Evolutionary conservation across 164 flowering plant genomes (phyloP).

Genomic region (Paratinospora sagittata): DNA sequence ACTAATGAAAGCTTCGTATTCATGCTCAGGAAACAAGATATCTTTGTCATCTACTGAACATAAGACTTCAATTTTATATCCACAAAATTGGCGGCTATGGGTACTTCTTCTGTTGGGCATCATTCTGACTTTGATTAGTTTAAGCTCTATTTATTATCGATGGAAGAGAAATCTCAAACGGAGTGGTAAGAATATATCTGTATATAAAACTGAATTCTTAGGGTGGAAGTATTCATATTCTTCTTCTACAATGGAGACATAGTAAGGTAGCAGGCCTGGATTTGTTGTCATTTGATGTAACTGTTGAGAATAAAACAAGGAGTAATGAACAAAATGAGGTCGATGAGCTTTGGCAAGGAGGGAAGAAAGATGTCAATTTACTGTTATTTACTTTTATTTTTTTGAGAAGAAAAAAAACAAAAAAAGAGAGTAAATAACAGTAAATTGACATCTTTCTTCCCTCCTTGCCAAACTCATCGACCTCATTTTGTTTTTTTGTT

Average conservation of each 20-base stretch:
- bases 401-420: too few relatives aligned
- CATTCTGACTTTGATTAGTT: neutral
- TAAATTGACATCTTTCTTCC: too few relatives aligned
- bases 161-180: conserved; percentile 1
- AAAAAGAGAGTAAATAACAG: too few relatives aligned
- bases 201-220: neutral
- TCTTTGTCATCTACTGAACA: neutral
- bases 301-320: neutral
- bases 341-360: neutral
- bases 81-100: neutral
- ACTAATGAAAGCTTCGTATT: neutral
- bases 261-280: neutral
- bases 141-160: neutral
- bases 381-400: too few relatives aligned
- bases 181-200: neutral
- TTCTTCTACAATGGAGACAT: neutral
- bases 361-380: neutral
- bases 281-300: conserved; percentile 1
- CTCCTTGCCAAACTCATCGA: too few relatives aligned
- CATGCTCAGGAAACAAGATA: neutral
- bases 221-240: neutral
- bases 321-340: neutral
- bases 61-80: neutral
- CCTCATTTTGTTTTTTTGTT: too few relatives aligned
- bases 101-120: neutral